Evolutionary conservation across 306 rosid species (phyloP).

Genomic region (Sindora glabra): DNA sequence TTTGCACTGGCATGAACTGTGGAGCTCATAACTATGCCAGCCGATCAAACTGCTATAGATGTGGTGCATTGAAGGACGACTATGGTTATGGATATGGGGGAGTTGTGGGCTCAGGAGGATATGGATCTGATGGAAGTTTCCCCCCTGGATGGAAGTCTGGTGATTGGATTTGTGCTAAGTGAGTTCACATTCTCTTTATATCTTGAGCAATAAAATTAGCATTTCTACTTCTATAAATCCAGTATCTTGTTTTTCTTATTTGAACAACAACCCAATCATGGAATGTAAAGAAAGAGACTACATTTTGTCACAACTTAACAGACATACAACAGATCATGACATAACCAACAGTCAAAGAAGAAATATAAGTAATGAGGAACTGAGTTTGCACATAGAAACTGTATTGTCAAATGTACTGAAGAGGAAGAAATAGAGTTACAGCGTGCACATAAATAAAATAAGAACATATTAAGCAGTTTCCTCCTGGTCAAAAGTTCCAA

Average conservation of each 20-base stretch:
- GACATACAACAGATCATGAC: neutral
- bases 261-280: neutral
- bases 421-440: neutral
- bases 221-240: neutral
- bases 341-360: neutral
- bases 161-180: constrained; percentile 91
- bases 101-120: constrained; percentile 34
- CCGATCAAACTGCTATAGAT: constrained; percentile 64
- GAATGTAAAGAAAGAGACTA: neutral
- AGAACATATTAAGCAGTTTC: neutral
- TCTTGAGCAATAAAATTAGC: neutral
- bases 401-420: constrained; percentile 15
- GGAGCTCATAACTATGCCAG: constrained; percentile 95
- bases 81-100: constrained; percentile 38
- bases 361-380: neutral
- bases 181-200: constrained; percentile 19
- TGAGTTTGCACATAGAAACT: neutral
- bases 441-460: neutral
- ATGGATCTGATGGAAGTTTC: constrained; percentile 44
- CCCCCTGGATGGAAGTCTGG: constrained; percentile 98
- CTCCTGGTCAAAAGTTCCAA: neutral
- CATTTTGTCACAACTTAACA: constrained; percentile 1
- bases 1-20: constrained; percentile 55
- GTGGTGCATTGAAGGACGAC: constrained; percentile 54
- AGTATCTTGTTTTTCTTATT: too few species aligned